Evolutionary conservation across 2,329 filamentous ascomycete species (phyloP).

Genomic region (Penicillium sp.): DNA sequence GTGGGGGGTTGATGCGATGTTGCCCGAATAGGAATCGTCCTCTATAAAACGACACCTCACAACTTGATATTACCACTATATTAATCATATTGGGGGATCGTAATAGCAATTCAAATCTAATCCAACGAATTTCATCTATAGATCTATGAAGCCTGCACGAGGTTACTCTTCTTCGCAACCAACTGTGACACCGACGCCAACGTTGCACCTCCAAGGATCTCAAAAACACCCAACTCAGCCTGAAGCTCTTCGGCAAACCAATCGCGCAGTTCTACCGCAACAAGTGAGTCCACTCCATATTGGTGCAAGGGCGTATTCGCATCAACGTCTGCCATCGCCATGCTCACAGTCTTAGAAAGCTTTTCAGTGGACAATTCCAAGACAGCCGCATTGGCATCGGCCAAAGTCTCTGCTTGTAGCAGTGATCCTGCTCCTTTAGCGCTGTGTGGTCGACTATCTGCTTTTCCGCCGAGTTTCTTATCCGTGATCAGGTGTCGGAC

Average conservation of each 20-base stretch:
- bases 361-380: conserved; percentile 28
- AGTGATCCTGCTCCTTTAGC: background rate
- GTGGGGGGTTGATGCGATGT: background rate
- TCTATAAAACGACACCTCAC: background rate
- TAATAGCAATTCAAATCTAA: background rate
- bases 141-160: background rate
- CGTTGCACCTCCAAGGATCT: conserved; percentile 38
- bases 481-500: background rate
- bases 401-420: background rate
- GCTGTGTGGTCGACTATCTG: background rate
- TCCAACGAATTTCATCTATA: background rate
- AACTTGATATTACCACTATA: background rate
- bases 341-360: conserved; percentile 36
- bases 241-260: conserved; percentile 39
- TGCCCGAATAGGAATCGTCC: background rate
- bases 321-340: conserved; percentile 34
- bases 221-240: conserved; percentile 38
- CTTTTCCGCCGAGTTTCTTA: background rate
- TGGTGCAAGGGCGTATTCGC: conserved; percentile 28
- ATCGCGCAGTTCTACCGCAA: conserved; percentile 48
- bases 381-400: conserved; percentile 17
- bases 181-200: background rate
- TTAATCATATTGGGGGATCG: no score
- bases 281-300: conserved; percentile 45
- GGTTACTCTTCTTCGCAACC: background rate